Evolutionary conservation across 352 stramenopile species (phyloP).

Genomic region (Phytophthora agathidicida): DNA sequence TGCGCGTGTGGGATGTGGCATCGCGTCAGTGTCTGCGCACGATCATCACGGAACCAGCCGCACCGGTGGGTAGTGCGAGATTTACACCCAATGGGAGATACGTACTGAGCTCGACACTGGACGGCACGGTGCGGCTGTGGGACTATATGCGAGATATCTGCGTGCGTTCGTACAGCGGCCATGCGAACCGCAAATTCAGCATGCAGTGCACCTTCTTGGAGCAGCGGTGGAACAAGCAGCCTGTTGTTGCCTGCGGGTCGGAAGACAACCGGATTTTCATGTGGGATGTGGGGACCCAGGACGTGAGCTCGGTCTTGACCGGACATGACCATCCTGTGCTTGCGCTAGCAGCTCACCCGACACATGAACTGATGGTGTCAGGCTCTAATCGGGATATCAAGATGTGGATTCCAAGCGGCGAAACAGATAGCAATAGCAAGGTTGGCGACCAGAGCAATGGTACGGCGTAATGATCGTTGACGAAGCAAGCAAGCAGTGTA

Average conservation of each 20-base stretch:
- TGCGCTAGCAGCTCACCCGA: constrained; percentile 81
- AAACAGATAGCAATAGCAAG: constrained; percentile 10
- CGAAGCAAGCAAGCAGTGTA: neutral
- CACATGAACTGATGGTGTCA: constrained; percentile 62
- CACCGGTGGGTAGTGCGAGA: constrained; percentile 74
- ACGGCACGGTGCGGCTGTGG: constrained; percentile 93
- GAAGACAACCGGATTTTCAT: constrained; percentile 93
- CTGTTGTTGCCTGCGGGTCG: constrained; percentile 89
- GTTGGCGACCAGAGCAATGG: constrained; percentile 12
- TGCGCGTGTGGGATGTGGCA: constrained; percentile 96
- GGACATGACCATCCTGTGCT: constrained; percentile 88
- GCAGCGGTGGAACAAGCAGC: constrained; percentile 35
- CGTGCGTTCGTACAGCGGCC: constrained; percentile 72
- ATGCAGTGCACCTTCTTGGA: constrained; percentile 84
- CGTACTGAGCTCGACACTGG: constrained; percentile 92
- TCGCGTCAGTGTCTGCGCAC: constrained; percentile 96
- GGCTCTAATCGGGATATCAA: constrained; percentile 81
- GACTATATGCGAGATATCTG: constrained; percentile 73
- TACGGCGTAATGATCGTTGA: too few relatives aligned
- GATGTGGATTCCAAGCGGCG: constrained; percentile 39
- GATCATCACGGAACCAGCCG: constrained; percentile 71
- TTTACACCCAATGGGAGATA: constrained; percentile 96
- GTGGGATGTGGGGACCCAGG: constrained; percentile 91
- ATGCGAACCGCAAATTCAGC: constrained; percentile 89
- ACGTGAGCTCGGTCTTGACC: constrained; percentile 63